These are phyloP conservation scores for Cryphonectria nitschkei DNA, from an alignment of 2,329 filamentous ascomycete species.

Conservation along the genomic window DNA sequence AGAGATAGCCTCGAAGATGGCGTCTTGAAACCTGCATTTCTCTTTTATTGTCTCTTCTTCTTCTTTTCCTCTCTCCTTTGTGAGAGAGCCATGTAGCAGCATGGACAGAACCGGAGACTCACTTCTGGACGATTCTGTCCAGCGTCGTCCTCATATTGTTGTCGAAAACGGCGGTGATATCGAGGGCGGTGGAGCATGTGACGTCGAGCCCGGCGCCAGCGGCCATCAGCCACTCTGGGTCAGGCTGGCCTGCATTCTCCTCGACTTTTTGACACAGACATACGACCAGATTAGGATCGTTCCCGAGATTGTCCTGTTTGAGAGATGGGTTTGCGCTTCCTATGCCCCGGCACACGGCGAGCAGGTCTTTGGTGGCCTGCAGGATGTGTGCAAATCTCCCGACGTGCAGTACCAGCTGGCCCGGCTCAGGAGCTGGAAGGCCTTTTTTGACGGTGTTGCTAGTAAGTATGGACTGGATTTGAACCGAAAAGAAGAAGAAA, in stretches of 20 bases:
- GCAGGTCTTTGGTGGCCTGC: neutral
- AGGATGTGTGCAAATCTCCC: conserved; percentile 20
- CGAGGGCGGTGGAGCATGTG: conserved; percentile 5
- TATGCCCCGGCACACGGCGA: conserved; percentile 6
- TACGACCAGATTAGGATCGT: conserved; percentile 30
- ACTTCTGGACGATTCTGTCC: neutral
- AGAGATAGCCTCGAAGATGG: neutral
- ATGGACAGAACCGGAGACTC: conserved; percentile 20
- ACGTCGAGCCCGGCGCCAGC: neutral
- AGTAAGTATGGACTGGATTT: conserved; percentile 7
- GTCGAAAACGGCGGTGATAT: neutral
- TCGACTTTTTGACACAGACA: conserved; percentile 28
- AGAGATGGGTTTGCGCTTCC: conserved; percentile 24
- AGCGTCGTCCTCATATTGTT: neutral
- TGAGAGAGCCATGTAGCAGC: conserved; percentile 21
- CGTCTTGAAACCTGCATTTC: neutral
- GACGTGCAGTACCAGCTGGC: conserved; percentile 27
- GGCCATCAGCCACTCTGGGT: conserved; percentile 29
- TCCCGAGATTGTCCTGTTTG: conserved; percentile 29
- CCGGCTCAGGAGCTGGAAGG: conserved; percentile 27
- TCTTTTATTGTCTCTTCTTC: neutral
- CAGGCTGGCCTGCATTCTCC: conserved; percentile 26
- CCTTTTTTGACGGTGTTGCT: conserved; percentile 27
- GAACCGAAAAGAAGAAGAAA: no score
- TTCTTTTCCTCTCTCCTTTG: neutral